Evolutionary conservation across 2,329 filamentous ascomycete species (phyloP).

Genomic region (Aspergillus eucalypticola): DNA sequence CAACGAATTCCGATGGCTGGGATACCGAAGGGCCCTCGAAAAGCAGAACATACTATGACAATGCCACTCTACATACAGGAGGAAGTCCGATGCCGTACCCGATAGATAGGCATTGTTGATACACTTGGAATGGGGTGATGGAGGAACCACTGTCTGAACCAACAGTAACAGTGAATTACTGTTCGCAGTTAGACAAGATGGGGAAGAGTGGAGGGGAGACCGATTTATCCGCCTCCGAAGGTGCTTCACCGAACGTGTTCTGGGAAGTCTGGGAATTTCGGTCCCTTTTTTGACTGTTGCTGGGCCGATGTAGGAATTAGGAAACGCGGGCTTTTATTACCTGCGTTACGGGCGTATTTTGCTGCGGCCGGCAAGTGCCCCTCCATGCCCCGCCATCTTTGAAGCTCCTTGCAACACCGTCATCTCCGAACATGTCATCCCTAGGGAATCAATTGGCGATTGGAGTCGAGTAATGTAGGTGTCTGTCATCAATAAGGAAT

Average conservation of each 20-base stretch:
- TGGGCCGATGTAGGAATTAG: conserved; percentile 8
- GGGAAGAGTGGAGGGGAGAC: not conserved
- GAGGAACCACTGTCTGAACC: not conserved
- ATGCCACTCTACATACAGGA: no score
- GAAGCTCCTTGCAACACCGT: not conserved
- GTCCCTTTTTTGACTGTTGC: not conserved
- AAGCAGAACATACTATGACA: no score
- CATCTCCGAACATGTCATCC: not conserved
- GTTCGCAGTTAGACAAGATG: not conserved
- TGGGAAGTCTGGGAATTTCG: conserved; percentile 4
- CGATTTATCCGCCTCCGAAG: conserved; percentile 8
- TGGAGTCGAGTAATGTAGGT: not conserved
- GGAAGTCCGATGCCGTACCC: not conserved
- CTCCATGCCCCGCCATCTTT: conserved; percentile 8
- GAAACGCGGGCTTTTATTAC: not conserved
- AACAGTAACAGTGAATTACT: not conserved
- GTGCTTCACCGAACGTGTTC: conserved; percentile 9
- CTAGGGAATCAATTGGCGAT: not conserved
- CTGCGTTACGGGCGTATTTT: not conserved
- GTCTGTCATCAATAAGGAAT: not conserved
- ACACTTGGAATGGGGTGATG: not conserved
- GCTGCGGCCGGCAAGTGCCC: not conserved
- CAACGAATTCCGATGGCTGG: not conserved
- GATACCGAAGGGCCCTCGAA: not conserved
- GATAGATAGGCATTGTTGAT: not conserved